Base-by-base conservation (phyloP, 2,329 filamentous ascomycete species). In the Cladophialophora bantiana region DNA sequence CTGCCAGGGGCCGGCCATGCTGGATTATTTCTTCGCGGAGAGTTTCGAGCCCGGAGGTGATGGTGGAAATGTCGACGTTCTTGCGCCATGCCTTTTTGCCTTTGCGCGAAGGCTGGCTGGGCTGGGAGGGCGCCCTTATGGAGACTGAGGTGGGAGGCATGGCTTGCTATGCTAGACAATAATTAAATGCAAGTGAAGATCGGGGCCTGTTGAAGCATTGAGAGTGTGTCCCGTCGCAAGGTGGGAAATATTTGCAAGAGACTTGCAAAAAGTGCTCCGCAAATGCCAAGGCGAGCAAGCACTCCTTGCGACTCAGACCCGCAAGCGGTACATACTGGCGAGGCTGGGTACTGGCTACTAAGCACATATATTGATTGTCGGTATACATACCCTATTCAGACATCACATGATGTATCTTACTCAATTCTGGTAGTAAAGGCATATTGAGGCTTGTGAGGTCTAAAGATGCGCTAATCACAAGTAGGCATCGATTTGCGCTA, bases 81-180 rank as follows among this genome's bases (percentile, higher is more conserved):
- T 98, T 99, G 76, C 95, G 88, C 95, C 95, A 99, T 36, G 95
- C 94, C 83, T 96, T 98, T 82, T 98, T 98, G 74, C 96, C 95
- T 79, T 99, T 99, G 77, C 95, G 87, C 4, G 94, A 98, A 32
- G 93, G 88, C 79, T 99, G 95, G 70, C 56, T 65, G 32, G 53
- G 66, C 54, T 70, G 68, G 36, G 67, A 62, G 18, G 68, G 68
- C 18, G 68, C 66, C 34, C 45, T 48, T 36, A 54, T 64, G 4
- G 62, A 65, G 12, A 53, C 15, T 3, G 59, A 52, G 12, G 36
- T 38, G 7, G 55, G 55, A 58, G 55, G 34, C 59, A 61, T 61
- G 45, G 45, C 3, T 18, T 42, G 15, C 3, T 42, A 42, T 42
- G 15, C 40, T n/a, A 15, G 15, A n/a, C 7, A 9, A 26, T n/a